Evolutionary conservation across 371 early-diverging fungal species (phyloP), one percentile per base, ranked within the genome.

Genomic region (Rhizopus delemar): DNA sequence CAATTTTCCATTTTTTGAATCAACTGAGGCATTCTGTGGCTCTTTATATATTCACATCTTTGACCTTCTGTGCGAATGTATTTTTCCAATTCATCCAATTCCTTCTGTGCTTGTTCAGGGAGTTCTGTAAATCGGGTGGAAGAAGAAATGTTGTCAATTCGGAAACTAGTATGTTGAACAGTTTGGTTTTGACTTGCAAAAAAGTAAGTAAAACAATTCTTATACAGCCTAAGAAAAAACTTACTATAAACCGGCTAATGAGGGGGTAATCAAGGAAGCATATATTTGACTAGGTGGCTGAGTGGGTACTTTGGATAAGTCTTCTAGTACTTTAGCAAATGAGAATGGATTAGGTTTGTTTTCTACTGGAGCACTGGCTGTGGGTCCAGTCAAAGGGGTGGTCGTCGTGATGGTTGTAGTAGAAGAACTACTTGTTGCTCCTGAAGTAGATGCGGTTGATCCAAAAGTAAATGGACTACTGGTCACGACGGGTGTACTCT

Each of bases 21-120:
- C 55, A 73, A 69, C n/a, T 71, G 60, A 34, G 71, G 67, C n/a
- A 60, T 61, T 31, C 60, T 66, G 7, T 71, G 69, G 8, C 72
- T 74, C 43, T 56, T 49, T 8, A 79, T 66, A 52, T 72, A 74
- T 16, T 79, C 74, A 36, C 68, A 70, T 22, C 69, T 61, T 46
- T 79, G 80, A 1, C 60, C 56, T 55, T 79, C 75, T 4, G 36
- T 49, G n/a, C 70, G 70, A 15, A 79, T 67, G 53, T 74, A 74
- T 35, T 65, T 64, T 22, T 74, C 67, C 41, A 79, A 51, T 31
- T 70, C 72, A 39, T 76, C 77, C 22, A 79, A 57, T 50, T 79
- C 76, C 41, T 59, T 64, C 46, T 73, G 74, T 46, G 80, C 80
- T 50, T 68, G 66, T 43, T 76, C 76, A 8, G 80, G 80, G 13